Evolutionary conservation across 768 basidiomycete species (phyloP).

Genomic region (Trametes sanguinea): DNA sequence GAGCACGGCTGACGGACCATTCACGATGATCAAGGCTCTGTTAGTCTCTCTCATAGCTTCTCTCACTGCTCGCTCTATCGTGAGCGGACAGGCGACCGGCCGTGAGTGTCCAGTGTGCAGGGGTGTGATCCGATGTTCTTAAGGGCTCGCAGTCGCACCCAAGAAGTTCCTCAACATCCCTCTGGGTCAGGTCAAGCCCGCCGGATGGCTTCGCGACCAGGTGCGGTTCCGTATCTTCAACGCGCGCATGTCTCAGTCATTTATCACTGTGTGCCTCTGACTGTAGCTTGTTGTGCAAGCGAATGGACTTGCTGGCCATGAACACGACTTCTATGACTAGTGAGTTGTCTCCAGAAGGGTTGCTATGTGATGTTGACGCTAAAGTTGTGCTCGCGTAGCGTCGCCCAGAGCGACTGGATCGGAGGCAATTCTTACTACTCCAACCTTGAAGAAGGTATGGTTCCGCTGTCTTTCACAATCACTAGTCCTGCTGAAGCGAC

Average conservation of each 20-base stretch:
- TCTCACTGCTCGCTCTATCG: not conserved
- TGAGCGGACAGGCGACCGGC: constrained; percentile 8
- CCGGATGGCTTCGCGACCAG: constrained; percentile 37
- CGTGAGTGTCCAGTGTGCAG: constrained; percentile 4
- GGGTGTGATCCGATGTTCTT: not conserved
- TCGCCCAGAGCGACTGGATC: constrained; percentile 38
- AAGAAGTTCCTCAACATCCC: constrained; percentile 35
- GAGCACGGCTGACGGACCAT: constrained; percentile 3
- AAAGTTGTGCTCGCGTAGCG: constrained; percentile 21
- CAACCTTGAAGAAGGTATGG: constrained; percentile 37
- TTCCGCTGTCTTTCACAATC: not conserved
- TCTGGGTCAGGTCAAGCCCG: constrained; percentile 33
- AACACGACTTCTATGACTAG: constrained; percentile 41
- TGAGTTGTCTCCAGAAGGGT: constrained; percentile 10
- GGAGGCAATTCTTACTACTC: constrained; percentile 39
- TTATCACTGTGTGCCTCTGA: not conserved
- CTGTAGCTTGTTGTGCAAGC: constrained; percentile 36
- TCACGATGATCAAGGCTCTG: constrained; percentile 10
- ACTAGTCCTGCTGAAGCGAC: not conserved
- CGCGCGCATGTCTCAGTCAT: not conserved
- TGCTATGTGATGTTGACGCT: not conserved
- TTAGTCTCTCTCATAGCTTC: constrained; percentile 16
- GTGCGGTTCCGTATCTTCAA: constrained; percentile 11
- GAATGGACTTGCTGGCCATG: constrained; percentile 39
- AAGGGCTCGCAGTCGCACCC: constrained; percentile 27